Percentiles rank a stretch among this genome's conserved stretches.
phyloP scores from a whole-genome alignment of 2,329 filamentous ascomycete genomes.

The Pseudopithomyces chartarum region DNA sequence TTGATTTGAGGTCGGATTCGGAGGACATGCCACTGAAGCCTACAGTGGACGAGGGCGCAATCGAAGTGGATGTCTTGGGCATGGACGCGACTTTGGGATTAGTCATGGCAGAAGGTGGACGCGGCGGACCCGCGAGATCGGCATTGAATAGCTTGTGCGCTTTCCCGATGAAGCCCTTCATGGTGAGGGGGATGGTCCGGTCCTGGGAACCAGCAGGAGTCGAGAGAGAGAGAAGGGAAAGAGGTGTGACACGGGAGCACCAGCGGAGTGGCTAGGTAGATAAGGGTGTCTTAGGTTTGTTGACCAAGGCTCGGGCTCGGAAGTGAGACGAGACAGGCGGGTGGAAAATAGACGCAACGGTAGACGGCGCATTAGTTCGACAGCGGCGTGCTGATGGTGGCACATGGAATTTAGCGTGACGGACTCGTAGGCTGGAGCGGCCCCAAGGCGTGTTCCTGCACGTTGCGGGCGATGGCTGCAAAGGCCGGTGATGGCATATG shows the following conservation, averaged over 20 bases:
- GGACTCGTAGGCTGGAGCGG: neutral
- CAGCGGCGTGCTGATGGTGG: neutral
- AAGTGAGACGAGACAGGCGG: neutral
- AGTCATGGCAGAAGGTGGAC: neutral
- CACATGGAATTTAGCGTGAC: slow-evolving; percentile 4
- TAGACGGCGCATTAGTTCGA: slow-evolving; percentile 3
- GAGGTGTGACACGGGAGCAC: neutral
- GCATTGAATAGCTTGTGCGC: slow-evolving; percentile 6
- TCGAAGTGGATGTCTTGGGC: neutral
- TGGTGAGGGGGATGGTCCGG: neutral
- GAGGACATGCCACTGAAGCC: neutral
- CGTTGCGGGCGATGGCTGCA: neutral
- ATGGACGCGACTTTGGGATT: neutral
- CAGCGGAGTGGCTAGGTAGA: neutral
- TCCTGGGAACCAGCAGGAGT: neutral
- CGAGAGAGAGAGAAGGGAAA: neutral
- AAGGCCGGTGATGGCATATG: neutral
- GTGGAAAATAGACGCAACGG: neutral
- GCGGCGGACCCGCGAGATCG: neutral
- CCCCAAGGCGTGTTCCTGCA: neutral
- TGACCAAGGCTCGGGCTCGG: neutral
- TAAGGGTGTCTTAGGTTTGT: neutral
- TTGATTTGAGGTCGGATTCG: slow-evolving; percentile 20
- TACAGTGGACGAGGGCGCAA: neutral
- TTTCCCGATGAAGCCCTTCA: slow-evolving; percentile 7